Conservation (phyloP, 2,329 filamentous ascomycete species). For the Lithohypha guttulata region DNA sequence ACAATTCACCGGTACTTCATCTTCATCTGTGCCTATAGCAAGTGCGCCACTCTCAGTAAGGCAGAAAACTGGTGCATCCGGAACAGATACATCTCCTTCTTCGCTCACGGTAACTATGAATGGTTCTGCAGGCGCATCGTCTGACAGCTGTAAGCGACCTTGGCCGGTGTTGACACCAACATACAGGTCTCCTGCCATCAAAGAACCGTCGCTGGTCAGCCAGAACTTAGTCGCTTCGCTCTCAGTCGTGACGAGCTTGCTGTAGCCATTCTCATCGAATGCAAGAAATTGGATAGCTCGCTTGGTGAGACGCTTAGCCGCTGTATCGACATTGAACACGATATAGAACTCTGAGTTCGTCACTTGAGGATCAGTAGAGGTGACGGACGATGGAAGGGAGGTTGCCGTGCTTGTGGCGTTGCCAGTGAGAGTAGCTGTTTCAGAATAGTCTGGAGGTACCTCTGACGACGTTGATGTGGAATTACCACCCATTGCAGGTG, state of each 20-base stretch:
- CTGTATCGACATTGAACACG: slow-evolving; percentile 2
- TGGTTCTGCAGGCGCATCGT: not conserved
- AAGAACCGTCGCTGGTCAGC: slow-evolving; percentile 10
- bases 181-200: slow-evolving; percentile 8
- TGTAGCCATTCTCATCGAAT: slow-evolving; percentile 10
- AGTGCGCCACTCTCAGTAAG: not conserved
- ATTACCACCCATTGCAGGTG: slow-evolving; percentile 6
- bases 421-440: not conserved
- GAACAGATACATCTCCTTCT: not conserved
- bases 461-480: not conserved
- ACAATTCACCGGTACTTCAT: not conserved
- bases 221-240: slow-evolving; percentile 13
- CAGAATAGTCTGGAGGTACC: slow-evolving; percentile 2
- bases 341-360: slow-evolving; percentile 5
- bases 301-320: slow-evolving; percentile 3
- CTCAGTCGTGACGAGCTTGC: slow-evolving; percentile 7
- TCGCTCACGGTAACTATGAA: not conserved
- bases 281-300: slow-evolving; percentile 14
- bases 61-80: not conserved
- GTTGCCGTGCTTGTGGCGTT: slow-evolving; percentile 1
- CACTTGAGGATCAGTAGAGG: not conserved
- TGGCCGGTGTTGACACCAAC: not conserved
- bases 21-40: not conserved
- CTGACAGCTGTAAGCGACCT: not conserved
- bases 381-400: not conserved